Evolutionary conservation across 2,329 filamentous ascomycete genomes (phyloP).

Genomic region (Fusarium setosum): DNA sequence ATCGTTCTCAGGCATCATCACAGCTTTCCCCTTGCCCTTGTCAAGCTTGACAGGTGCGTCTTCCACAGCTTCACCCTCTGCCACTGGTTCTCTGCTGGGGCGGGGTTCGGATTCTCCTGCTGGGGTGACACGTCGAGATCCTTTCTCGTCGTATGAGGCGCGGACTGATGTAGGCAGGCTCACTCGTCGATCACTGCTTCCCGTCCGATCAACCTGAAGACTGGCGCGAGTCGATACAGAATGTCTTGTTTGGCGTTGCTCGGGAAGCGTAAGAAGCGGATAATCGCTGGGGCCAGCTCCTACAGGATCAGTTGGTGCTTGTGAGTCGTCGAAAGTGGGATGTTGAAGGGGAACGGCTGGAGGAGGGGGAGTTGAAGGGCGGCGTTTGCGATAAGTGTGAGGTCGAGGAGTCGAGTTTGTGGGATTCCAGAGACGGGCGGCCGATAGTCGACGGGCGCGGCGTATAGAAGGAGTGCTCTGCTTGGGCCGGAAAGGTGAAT

Average conservation of each 20-base stretch:
- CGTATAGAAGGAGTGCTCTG: constrained; percentile 42
- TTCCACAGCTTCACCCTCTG: constrained; percentile 21
- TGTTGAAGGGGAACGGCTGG: constrained; percentile 63
- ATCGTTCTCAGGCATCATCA: constrained; percentile 57
- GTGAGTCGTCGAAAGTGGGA: constrained; percentile 53
- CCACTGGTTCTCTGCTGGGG: constrained; percentile 23
- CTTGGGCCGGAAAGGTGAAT: constrained; percentile 57
- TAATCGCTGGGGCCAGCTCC: constrained; percentile 58
- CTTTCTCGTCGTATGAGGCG: constrained; percentile 64
- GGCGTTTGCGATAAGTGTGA: constrained; percentile 53
- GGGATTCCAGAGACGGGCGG: constrained; percentile 70
- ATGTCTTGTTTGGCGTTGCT: constrained; percentile 60
- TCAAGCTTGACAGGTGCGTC: constrained; percentile 46
- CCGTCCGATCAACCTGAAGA: constrained; percentile 61
- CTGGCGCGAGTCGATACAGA: constrained; percentile 58
- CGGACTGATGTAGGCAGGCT: constrained; percentile 66
- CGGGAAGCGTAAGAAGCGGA: constrained; percentile 63
- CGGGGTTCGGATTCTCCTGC: constrained; percentile 29
- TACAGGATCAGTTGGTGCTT: constrained; percentile 50
- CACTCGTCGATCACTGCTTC: constrained; percentile 59
- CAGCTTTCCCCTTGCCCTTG: constrained; percentile 64
- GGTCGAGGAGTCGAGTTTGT: constrained; percentile 67
- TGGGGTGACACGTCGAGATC: constrained; percentile 46
- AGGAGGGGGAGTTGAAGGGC: constrained; percentile 64
- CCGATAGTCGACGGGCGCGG: constrained; percentile 54